Percentiles rank a stretch among this genome's conserved stretches.
Conservation (phyloP, 169 alveolate species). For the Eimeria zaria region DNA sequence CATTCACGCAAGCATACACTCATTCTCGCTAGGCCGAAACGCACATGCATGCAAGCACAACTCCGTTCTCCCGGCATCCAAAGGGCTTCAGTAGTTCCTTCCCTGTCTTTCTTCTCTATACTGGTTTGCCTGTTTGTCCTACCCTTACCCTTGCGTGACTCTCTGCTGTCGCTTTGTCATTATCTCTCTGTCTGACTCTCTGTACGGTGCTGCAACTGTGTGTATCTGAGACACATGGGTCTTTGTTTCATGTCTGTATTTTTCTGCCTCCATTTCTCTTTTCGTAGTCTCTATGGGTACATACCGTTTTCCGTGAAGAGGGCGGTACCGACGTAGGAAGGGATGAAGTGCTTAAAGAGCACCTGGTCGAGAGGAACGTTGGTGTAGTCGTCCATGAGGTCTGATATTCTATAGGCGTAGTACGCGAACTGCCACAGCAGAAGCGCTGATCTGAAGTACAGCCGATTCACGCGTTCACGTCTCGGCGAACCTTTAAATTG, state of each 20-base stretch:
- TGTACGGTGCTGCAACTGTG: neutral
- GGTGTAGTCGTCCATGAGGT: conserved; percentile 16
- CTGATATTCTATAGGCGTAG: conserved; percentile 8
- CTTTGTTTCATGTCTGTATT: neutral
- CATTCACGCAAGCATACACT: neutral
- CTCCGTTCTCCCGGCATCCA: neutral
- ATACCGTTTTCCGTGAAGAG: conserved; percentile 15
- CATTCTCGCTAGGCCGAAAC: neutral
- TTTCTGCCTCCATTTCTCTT: neutral
- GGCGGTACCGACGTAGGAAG: conserved; percentile 40
- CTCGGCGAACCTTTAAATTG: conserved; percentile 1
- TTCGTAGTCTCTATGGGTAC: neutral
- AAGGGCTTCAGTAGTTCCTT: neutral
- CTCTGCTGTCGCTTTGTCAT: neutral
- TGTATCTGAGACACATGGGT: neutral
- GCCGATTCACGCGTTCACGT: neutral
- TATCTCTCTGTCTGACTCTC: neutral
- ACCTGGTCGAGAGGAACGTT: neutral
- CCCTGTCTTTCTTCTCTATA: neutral
- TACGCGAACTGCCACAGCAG: conserved; percentile 61
- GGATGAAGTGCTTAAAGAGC: conserved; percentile 42
- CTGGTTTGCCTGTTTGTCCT: neutral
- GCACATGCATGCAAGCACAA: neutral
- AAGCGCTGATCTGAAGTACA: conserved; percentile 27
- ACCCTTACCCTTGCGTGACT: too few species aligned